phyloP scores from a whole-genome alignment of 1,284 basidiomycete species.

The Malassezia restricta region DNA sequence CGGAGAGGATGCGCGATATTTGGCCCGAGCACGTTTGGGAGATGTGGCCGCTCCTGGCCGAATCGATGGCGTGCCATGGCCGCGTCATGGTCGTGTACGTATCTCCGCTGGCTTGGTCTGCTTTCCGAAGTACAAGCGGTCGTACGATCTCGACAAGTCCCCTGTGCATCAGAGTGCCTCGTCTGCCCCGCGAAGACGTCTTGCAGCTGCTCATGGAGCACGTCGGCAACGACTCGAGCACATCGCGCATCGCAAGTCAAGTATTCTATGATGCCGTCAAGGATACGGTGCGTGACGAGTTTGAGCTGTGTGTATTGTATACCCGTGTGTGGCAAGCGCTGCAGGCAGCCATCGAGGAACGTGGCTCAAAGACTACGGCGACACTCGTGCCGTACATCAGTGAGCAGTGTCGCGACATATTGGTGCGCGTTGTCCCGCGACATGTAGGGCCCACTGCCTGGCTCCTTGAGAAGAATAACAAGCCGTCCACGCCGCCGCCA shows the following conservation, averaged over 20 bases:
- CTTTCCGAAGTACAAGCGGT: conserved; percentile 23
- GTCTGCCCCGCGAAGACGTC: conserved; percentile 21
- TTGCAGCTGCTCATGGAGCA: conserved; percentile 17
- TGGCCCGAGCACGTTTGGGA: conserved; percentile 39
- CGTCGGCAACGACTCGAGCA: background rate
- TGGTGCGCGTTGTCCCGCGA: conserved; percentile 25
- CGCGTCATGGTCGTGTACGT: conserved; percentile 20
- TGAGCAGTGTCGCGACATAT: conserved; percentile 27
- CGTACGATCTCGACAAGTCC: conserved; percentile 24
- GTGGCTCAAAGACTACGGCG: background rate
- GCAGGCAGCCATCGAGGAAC: conserved; percentile 5
- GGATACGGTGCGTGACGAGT: conserved; percentile 23
- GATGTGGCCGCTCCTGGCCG: conserved; percentile 23
- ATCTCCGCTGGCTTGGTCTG: conserved; percentile 26
- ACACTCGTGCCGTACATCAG: conserved; percentile 19
- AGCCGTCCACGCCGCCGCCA: background rate
- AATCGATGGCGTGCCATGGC: conserved; percentile 16
- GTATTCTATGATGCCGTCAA: conserved; percentile 35
- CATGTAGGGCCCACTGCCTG: conserved; percentile 29
- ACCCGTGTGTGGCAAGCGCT: conserved; percentile 34
- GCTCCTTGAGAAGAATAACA: conserved; percentile 12
- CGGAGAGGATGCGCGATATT: conserved; percentile 32
- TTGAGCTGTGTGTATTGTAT: conserved; percentile 25
- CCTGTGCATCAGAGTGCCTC: conserved; percentile 22
- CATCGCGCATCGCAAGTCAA: conserved; percentile 1